These are phyloP conservation scores for Marchantia polymorpha DNA, from an alignment of 225 moss, liverwort and hornwort genomes.

Conservation along the genomic window DNA sequence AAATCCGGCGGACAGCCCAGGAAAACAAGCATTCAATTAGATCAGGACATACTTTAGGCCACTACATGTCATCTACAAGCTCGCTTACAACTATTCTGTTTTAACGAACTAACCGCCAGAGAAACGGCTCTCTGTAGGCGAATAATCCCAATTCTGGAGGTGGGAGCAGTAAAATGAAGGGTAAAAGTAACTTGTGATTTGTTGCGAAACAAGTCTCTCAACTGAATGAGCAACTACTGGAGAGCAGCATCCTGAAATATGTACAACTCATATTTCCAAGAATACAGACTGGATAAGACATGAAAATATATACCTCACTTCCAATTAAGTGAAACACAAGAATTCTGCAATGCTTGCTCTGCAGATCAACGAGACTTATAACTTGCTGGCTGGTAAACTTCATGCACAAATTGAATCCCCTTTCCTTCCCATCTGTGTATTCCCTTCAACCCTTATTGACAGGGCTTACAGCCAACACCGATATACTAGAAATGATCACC, in stretches of 20 bases:
- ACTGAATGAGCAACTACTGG: not conserved
- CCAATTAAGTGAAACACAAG: not conserved
- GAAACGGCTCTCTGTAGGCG: not conserved
- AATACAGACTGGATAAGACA: not conserved
- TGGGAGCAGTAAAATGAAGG: not conserved
- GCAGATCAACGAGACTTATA: not conserved
- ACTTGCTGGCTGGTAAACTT: not conserved
- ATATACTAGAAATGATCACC: not conserved
- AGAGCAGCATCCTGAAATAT: not conserved
- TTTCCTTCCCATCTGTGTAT: not conserved
- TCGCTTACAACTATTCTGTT: not conserved
- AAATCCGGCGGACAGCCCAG: no score
- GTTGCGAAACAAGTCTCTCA: not conserved
- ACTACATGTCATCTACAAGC: not conserved
- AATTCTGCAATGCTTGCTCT: not conserved
- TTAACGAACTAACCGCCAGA: not conserved
- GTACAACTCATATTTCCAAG: not conserved
- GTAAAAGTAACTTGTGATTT: not conserved
- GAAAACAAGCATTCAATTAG: no score
- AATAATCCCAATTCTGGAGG: not conserved
- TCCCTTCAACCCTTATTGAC: not conserved
- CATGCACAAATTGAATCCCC: not conserved
- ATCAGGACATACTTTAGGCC: no score
- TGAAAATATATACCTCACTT: not conserved
- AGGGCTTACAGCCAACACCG: not conserved